These are phyloP conservation scores for Fusarium euwallaceae DNA, from an alignment of 2,329 filamentous ascomycete genomes.

Conservation along the genomic window DNA sequence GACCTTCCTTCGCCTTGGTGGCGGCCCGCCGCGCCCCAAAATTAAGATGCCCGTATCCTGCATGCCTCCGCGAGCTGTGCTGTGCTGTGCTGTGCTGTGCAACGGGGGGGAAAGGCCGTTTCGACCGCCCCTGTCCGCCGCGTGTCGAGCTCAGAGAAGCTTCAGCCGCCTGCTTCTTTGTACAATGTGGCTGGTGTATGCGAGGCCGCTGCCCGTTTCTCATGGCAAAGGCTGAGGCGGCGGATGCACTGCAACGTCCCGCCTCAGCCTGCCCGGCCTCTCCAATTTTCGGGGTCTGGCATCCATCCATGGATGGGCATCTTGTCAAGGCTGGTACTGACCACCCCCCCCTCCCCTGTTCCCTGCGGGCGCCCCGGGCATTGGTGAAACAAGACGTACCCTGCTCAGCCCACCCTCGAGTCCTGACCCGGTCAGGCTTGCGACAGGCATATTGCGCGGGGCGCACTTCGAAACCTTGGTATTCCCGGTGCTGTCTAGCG, in stretches of 20 bases:
- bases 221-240: slow-evolving; percentile 32
- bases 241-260: slow-evolving; percentile 43
- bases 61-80: slow-evolving; percentile 12
- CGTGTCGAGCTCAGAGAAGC: slow-evolving; percentile 10
- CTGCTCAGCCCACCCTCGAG: slow-evolving; percentile 61
- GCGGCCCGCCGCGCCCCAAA: slow-evolving; percentile 20
- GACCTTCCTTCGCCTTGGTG: slow-evolving; percentile 32
- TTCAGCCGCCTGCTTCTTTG: slow-evolving; percentile 19
- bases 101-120: slow-evolving; percentile 24
- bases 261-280: slow-evolving; percentile 43
- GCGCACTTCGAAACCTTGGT: slow-evolving; percentile 32
- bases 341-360: slow-evolving; percentile 44
- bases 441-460: slow-evolving; percentile 51
- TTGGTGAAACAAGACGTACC: slow-evolving; percentile 67
- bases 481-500: slow-evolving; percentile 37
- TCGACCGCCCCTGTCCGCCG: slow-evolving; percentile 13
- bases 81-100: slow-evolving; percentile 17
- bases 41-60: slow-evolving; percentile 16
- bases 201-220: slow-evolving; percentile 28
- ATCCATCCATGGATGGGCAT: slow-evolving; percentile 21
- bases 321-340: slow-evolving; percentile 34
- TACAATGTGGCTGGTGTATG: slow-evolving; percentile 43
- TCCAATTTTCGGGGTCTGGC: slow-evolving; percentile 37
- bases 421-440: slow-evolving; percentile 61
- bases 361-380: slow-evolving; percentile 55